Percentiles rank a stretch among this genome's conserved stretches.
Evolutionary conservation across 2,329 filamentous ascomycete species (phyloP).

Genomic region (Nemania serpens): DNA sequence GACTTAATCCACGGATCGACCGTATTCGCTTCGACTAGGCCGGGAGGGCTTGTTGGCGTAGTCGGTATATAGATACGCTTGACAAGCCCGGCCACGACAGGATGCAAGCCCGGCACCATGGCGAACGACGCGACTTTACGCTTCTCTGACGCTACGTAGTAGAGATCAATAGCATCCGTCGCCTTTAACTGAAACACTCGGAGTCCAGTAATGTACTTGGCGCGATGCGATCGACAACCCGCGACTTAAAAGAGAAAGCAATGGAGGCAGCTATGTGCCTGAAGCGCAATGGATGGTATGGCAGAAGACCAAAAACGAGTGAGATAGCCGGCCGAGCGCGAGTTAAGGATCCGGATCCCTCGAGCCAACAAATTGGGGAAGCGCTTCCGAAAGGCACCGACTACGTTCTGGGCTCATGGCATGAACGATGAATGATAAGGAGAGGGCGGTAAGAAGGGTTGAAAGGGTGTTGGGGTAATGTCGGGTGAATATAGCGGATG

Average conservation of each 20-base stretch:
- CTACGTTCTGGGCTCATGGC: conserved; percentile 33
- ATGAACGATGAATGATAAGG: conserved; percentile 24
- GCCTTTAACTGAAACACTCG: neutral
- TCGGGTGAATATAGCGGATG: conserved; percentile 35
- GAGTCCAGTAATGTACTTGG: conserved; percentile 1
- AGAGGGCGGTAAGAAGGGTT: conserved; percentile 17
- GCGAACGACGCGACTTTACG: conserved; percentile 17
- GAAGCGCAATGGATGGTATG: neutral
- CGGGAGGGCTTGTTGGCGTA: conserved; percentile 63
- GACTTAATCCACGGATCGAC: conserved; percentile 81
- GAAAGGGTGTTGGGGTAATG: conserved; percentile 31
- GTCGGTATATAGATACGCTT: conserved; percentile 66
- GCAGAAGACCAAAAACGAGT: conserved; percentile 26
- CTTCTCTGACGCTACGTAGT: conserved; percentile 12
- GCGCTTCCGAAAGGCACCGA: conserved; percentile 29
- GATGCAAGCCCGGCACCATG: conserved; percentile 49
- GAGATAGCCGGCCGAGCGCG: conserved; percentile 21
- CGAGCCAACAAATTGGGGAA: conserved; percentile 39
- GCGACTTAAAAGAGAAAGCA: neutral
- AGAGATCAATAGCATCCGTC: conserved; percentile 16
- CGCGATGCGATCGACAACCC: neutral
- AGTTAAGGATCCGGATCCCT: conserved; percentile 45
- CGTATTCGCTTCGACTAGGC: conserved; percentile 64
- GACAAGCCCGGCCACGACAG: conserved; percentile 46
- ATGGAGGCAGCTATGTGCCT: neutral